Conservation (phyloP, 441 rosid genomes). For the Jatropha podagrica region DNA sequence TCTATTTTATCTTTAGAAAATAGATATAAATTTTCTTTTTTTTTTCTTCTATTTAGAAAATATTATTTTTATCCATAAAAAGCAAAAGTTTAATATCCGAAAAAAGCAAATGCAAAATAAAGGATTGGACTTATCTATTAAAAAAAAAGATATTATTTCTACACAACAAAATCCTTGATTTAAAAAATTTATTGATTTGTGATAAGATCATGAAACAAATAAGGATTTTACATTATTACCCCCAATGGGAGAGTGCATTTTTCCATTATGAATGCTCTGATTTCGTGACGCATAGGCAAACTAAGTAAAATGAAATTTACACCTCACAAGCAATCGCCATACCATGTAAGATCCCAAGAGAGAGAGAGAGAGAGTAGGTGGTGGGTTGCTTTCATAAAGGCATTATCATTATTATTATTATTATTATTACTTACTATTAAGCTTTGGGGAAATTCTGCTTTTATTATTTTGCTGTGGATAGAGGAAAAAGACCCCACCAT, state of each 20-base stretch:
- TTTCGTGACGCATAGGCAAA: slow-evolving; percentile 40
- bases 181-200: too few species aligned
- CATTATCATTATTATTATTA: slow-evolving; percentile 22
- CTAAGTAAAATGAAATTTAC: slow-evolving; percentile 19
- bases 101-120: too few species aligned
- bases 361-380: slow-evolving; percentile 30
- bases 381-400: slow-evolving; percentile 41
- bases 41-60: too few species aligned
- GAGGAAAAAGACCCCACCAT: slow-evolving; percentile 14
- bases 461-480: slow-evolving; percentile 18
- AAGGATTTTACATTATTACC: too few species aligned
- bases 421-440: not conserved
- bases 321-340: slow-evolving; percentile 33
- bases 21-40: too few species aligned
- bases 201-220: too few species aligned
- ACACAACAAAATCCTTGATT: too few species aligned
- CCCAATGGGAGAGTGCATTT: not conserved
- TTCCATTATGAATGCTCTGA: slow-evolving; percentile 18
- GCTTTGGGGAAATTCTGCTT: slow-evolving; percentile 17
- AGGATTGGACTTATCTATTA: too few species aligned
- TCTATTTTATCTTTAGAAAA: too few species aligned
- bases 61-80: too few species aligned
- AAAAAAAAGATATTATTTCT: too few species aligned
- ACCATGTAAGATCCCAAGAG: not conserved
- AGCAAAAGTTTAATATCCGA: too few species aligned